Base-by-base conservation (phyloP, 1,284 basidiomycete species). In the Hymenochaete sp. region DNA sequence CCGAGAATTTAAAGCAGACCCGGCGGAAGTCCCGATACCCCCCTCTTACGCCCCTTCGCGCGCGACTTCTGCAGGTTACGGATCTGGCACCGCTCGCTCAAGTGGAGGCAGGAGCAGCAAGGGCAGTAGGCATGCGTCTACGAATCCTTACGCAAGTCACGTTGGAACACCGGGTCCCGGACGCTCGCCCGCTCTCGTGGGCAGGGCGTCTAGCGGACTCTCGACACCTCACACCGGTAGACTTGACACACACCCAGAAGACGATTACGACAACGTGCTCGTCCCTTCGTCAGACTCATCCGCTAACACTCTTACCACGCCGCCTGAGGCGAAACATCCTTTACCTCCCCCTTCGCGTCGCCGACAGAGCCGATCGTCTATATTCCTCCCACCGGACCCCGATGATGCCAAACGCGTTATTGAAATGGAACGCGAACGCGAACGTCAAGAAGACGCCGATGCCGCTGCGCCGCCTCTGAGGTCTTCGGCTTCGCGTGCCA, bases 381-480 rank as follows among this genome's bases (percentile, higher is more conserved):
- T 47, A 2, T 38, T 41, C n/a, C 29, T 39, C 13, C 32, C 45
- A 16, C 38, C 22, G 11, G 45, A 47, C 22, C 33, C 33, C 22
- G 22, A 14, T 14, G 38, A 46, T n/a, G 28, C 71, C 70, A 16
- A 57, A 58, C 21, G 67, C 56, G 55, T 71, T 66, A 2, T 64
- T 43, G 21, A 74, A 46, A 21, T 72, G 62, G 54, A 72, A 73
- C 0, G 72, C 73, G 57, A 68, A 70, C 5, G 59, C 60, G 45
- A 49, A 57, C 6, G 32, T 35, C 14, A 35, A 35, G 14, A n/a
- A 8, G 32, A 35, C 21, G 32, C 14, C 6, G 14, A 4, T 6
- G 32, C 14, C 5, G 32, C 14, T 16, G 32, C 25, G 5, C 44
- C 44, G 2, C 14, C 39, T 10, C 14, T 50, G 6, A 31, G 25